phyloP scores from a whole-genome alignment of 345 rosid species.

The Moricandia moricandioides region DNA sequence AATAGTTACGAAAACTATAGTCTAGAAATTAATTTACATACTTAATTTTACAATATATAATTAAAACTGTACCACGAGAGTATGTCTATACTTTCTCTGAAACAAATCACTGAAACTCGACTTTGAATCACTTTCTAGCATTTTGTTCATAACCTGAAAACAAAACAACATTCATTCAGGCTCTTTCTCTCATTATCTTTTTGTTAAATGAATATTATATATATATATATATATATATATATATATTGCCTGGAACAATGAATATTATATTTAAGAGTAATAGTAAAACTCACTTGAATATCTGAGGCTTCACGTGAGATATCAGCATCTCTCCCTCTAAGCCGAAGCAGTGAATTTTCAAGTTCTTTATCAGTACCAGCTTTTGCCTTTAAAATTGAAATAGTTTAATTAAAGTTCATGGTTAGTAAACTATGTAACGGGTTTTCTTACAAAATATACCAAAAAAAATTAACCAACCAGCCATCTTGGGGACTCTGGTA shows the following conservation, averaged over 20 bases:
- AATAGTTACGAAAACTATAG: background rate
- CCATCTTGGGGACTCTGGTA: conserved; percentile 70
- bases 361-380: conserved; percentile 32
- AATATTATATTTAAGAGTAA: background rate
- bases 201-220: background rate
- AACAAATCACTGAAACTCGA: conserved; percentile 37
- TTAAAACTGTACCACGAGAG: conserved; percentile 33
- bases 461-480: conserved; percentile 29
- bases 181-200: background rate
- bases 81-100: conserved; percentile 42
- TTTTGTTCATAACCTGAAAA: conserved; percentile 38
- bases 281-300: conserved; percentile 40
- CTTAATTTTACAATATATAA: background rate
- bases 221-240: background rate
- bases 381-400: background rate
- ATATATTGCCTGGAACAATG: too few relatives aligned
- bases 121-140: conserved; percentile 29
- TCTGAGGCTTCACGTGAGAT: conserved; percentile 53
- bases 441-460: too few relatives aligned
- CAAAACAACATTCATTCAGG: background rate
- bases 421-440: background rate
- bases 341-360: conserved; percentile 42
- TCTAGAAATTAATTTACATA: background rate
- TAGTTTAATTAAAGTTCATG: background rate
- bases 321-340: conserved; percentile 51